Evolutionary conservation across 2,329 filamentous ascomycete genomes (phyloP).

Genomic region (Colletotrichum sp.): DNA sequence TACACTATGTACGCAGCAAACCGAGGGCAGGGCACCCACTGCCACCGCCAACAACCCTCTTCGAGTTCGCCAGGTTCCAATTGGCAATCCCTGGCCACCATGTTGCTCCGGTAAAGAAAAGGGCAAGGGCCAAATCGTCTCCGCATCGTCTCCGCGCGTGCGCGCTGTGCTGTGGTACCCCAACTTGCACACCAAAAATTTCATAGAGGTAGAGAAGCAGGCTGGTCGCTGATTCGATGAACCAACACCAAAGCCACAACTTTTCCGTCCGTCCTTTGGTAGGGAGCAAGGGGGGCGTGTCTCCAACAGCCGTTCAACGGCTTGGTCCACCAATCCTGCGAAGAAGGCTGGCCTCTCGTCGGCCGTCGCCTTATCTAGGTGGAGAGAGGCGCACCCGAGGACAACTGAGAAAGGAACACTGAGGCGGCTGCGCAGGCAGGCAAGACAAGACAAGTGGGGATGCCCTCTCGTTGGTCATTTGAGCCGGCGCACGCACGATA

Average conservation of each 20-base stretch:
- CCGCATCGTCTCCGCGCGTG: constrained; percentile 8
- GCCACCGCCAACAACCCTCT: not conserved
- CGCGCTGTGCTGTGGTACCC: not conserved
- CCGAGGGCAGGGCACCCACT: not conserved
- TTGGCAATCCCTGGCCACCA: not conserved
- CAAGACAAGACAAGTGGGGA: constrained; percentile 9
- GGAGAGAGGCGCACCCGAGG: not conserved
- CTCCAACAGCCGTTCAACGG: constrained; percentile 11
- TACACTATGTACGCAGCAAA: not conserved
- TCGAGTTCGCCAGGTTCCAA: not conserved
- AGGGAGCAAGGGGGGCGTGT: constrained; percentile 3
- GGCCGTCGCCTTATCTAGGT: constrained; percentile 21
- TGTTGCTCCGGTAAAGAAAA: constrained; percentile 8
- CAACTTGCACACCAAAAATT: not conserved
- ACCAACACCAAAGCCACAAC: not conserved
- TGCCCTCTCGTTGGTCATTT: not conserved
- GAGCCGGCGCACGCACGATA: not conserved
- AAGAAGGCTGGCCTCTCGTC: constrained; percentile 19
- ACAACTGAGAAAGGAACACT: not conserved
- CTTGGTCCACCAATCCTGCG: constrained; percentile 10
- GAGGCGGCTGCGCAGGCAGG: constrained; percentile 10
- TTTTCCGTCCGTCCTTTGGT: not conserved
- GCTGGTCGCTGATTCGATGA: constrained; percentile 4
- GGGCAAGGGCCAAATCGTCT: constrained; percentile 10
- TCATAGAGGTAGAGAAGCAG: not conserved